These are phyloP conservation scores for Berberis thunbergii DNA, from an alignment of 164 flowering plant genomes.

Conservation along the genomic window DNA sequence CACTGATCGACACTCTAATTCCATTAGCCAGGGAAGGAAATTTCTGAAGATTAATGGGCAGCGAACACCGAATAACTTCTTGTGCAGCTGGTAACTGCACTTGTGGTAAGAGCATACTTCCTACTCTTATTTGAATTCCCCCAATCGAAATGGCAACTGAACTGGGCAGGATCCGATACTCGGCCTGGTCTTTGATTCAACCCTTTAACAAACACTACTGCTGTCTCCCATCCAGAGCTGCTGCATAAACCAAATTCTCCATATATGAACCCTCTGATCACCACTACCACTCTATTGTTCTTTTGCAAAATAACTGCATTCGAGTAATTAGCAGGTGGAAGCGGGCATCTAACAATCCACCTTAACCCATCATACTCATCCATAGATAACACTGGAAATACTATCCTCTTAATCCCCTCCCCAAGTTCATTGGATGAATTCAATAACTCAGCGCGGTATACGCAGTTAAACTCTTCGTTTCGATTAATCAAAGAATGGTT, in stretches of 20 bases:
- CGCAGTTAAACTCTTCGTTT: conserved; percentile 22
- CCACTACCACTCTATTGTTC: background rate
- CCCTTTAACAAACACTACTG: conserved; percentile 74
- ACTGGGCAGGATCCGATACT: conserved; percentile 41
- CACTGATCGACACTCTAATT: conserved; percentile 40
- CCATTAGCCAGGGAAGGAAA: conserved; percentile 40
- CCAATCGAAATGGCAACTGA: conserved; percentile 56
- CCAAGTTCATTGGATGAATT: background rate
- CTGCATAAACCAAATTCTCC: conserved; percentile 64
- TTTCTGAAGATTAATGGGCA: conserved; percentile 40
- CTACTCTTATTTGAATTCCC: conserved; percentile 26
- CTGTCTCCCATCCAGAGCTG: conserved; percentile 49
- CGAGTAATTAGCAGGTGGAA: conserved; percentile 45
- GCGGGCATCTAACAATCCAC: conserved; percentile 56
- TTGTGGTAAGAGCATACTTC: conserved; percentile 20
- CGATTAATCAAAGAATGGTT: background rate
- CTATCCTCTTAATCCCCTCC: background rate
- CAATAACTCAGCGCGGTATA: conserved; percentile 14
- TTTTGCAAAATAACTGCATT: conserved; percentile 29
- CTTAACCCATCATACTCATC: conserved; percentile 44
- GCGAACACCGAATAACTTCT: conserved; percentile 59
- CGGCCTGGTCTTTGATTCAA: conserved; percentile 57
- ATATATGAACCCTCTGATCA: conserved; percentile 28
- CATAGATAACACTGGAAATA: conserved; percentile 29
- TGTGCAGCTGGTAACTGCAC: conserved; percentile 68